Evolutionary conservation across 441 rosid species (phyloP), one percentile per base, ranked within the genome.

Genomic region (Caryocar brasiliense): DNA sequence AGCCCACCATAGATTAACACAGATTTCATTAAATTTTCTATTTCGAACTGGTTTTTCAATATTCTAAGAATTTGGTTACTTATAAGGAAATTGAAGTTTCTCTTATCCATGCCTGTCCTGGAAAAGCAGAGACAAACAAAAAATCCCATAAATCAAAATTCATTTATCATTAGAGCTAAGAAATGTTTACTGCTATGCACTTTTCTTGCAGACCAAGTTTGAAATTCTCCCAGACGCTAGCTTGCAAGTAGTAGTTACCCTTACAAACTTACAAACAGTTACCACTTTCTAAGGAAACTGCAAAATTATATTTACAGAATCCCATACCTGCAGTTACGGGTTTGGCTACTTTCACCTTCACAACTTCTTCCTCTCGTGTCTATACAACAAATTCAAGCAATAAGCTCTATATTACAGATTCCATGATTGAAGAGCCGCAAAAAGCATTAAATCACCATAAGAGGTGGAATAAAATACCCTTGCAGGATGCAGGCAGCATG

Each of bases 321-420:
- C n/a, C n/a, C n/a, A n/a, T 70, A 90, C 98, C 96, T 69, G 95
- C 81, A 44, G 94, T 83, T 38, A 71, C 58, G 14, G 98, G 85
- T 76, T 83, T 92, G 33, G 94, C 91, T 33, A 81, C 67, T 65
- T 81, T 92, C 32, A 85, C 62, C 62, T 77, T 80, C 43, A 66
- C 36, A 19, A 77, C 82, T 57, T 81, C 70, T 70, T 73, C 80
- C 33, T 70, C 60, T 39, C 54, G 52, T 30, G 85, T 80, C 95
- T 85, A 79, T 66, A 70, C 39, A 51, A 54, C 41, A 71, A 32
- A 42, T 12, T 17, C 54, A 46, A 57, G 45, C 1, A 29, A 51
- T 58, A 33, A 58, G 51, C 58, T 46, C 17, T 15, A 57, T 33
- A 4, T 51, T 50, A 19, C 42, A 59, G 21, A 35, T 13, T 40